These are phyloP conservation scores for Meredithiella fracta DNA, from an alignment of 2,329 filamentous ascomycete genomes.

Conservation along the genomic window DNA sequence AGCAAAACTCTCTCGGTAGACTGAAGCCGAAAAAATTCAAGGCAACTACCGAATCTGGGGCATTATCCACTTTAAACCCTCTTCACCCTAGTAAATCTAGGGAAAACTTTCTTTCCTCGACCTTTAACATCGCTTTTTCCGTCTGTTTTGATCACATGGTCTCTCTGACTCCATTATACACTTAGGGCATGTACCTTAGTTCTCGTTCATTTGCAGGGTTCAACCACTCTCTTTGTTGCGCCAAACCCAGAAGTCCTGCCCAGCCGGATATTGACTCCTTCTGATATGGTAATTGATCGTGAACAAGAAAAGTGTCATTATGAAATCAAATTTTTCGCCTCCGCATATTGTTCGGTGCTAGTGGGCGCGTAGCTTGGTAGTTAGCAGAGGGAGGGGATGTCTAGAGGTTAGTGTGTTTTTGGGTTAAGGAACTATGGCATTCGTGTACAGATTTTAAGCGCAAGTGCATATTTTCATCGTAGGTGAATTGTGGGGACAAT, in stretches of 20 bases:
- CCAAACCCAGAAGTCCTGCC: too few species aligned
- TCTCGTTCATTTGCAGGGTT: too few species aligned
- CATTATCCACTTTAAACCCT: neutral
- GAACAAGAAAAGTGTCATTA: neutral
- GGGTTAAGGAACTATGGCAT: neutral
- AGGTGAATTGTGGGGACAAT: neutral
- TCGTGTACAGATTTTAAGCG: too few species aligned
- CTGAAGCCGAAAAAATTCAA: neutral
- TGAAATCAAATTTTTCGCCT: neutral
- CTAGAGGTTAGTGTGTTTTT: neutral
- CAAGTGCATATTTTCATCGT: neutral
- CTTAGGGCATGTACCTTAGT: too few species aligned
- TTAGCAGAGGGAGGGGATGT: neutral
- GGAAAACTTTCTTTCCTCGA: neutral
- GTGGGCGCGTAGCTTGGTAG: neutral
- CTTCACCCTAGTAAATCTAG: neutral
- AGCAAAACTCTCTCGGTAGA: neutral
- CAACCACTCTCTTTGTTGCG: too few species aligned
- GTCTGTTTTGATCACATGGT: neutral
- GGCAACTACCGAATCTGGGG: neutral
- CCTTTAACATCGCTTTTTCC: neutral
- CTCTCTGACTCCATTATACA: neutral
- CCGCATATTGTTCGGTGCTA: neutral
- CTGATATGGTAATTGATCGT: neutral
- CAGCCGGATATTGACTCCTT: neutral